Evolutionary conservation across 306 rosid genomes (phyloP).

Genomic region (Arachis hypogaea): DNA sequence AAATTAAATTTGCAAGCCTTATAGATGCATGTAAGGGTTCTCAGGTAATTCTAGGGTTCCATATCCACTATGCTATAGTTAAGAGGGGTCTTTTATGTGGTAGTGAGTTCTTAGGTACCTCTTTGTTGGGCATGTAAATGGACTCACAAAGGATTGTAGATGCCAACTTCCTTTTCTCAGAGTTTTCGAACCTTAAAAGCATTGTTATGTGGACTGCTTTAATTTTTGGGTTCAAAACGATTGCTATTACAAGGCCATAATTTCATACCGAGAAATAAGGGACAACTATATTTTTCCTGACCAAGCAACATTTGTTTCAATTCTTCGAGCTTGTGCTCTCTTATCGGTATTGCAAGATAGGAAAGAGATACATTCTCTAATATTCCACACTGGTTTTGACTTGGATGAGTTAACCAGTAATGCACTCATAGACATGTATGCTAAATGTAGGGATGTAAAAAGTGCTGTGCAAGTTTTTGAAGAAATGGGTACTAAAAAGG

Average conservation of each 20-base stretch:
- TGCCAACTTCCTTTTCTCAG: conserved; percentile 63
- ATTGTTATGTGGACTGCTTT: conserved; percentile 66
- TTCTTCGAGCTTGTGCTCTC: conserved; percentile 71
- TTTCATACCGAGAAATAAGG: conserved; percentile 61
- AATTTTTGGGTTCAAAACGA: conserved; percentile 74
- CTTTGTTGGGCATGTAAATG: conserved; percentile 76
- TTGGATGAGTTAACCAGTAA: conserved; percentile 71
- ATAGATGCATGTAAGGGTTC: conserved; percentile 66
- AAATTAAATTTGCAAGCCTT: conserved; percentile 67
- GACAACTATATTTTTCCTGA: conserved; percentile 61
- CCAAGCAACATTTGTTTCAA: conserved; percentile 84
- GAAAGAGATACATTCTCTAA: conserved; percentile 62
- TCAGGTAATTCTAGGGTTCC: conserved; percentile 58
- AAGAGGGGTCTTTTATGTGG: conserved; percentile 63
- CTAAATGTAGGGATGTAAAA: conserved; percentile 75
- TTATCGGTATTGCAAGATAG: conserved; percentile 65
- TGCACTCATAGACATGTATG: conserved; percentile 85
- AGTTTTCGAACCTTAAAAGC: conserved; percentile 63
- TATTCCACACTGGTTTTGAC: conserved; percentile 71
- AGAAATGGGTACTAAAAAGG: conserved; percentile 60
- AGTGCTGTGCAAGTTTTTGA: conserved; percentile 64
- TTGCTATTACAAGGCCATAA: conserved; percentile 57
- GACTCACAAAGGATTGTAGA: conserved; percentile 59
- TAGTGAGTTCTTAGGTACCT: conserved; percentile 64
- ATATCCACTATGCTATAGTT: conserved; percentile 60